These are phyloP conservation scores for Ottelia alismoides DNA, from an alignment of 106 monocot species.

Conservation along the genomic window DNA sequence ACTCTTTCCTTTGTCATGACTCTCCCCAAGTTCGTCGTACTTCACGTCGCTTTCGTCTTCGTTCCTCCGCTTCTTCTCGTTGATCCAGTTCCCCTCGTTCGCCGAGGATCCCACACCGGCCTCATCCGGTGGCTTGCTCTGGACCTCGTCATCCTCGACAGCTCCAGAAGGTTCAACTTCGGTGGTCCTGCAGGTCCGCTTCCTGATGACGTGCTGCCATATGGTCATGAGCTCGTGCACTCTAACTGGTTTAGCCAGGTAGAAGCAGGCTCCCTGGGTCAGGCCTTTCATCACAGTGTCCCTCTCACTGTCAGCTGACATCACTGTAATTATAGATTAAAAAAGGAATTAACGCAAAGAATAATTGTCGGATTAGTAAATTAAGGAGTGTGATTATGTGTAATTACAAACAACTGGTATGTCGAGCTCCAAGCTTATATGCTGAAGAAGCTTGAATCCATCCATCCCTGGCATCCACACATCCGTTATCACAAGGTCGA, in stretches of 20 bases:
- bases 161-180: neutral
- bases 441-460: conserved; percentile 12
- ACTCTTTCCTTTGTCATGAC: neutral
- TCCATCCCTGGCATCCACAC: conserved; percentile 7
- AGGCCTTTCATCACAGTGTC: conserved; percentile 6
- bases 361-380: no score
- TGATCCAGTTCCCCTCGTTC: neutral
- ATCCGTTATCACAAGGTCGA: conserved; percentile 14
- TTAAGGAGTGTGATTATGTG: no score
- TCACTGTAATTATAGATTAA: neutral
- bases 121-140: neutral
- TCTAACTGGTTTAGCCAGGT: conserved; percentile 4
- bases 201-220: conserved; percentile 5
- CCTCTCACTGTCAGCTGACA: conserved; percentile 2
- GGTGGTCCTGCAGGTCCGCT: neutral
- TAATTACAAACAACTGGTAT: neutral
- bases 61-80: neutral
- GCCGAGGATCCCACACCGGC: neutral
- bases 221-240: conserved; percentile 3
- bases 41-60: neutral
- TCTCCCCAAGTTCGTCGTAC: neutral
- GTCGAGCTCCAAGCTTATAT: neutral
- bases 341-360: no score
- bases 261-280: conserved; percentile 5
- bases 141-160: neutral